Evolutionary conservation across 75 land plant species (phyloP).

Genomic region (Larix kaempferi): DNA sequence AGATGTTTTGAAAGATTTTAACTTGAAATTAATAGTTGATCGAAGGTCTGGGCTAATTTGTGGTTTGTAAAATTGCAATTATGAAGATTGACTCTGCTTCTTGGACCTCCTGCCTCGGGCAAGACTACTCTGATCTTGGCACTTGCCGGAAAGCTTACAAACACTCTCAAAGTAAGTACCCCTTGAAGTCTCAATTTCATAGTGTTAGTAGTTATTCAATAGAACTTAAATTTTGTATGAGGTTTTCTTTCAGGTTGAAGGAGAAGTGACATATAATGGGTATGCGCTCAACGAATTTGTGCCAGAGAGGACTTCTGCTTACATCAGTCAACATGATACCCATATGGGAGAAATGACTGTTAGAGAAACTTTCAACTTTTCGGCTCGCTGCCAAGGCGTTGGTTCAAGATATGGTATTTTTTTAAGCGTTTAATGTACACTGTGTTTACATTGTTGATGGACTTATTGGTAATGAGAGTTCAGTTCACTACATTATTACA

Average conservation of each 20-base stretch:
- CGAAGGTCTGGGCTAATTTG: background rate
- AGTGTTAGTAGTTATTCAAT: no score
- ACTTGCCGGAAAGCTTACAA: conserved; percentile 59
- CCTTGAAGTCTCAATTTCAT: no score
- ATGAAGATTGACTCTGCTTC: conserved; percentile 65
- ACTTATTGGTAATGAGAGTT: background rate
- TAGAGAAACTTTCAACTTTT: conserved; percentile 55
- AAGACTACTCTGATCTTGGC: conserved; percentile 68
- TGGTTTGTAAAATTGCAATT: background rate
- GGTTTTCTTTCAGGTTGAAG: conserved; percentile 23
- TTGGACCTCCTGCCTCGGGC: conserved; percentile 79
- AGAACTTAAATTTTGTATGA: no score
- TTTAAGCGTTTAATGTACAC: background rate
- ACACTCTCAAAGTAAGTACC: conserved; percentile 37
- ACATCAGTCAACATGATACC: conserved; percentile 52
- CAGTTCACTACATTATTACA: background rate
- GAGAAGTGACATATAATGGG: conserved; percentile 53
- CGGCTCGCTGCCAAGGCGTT: conserved; percentile 50
- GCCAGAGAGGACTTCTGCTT: conserved; percentile 51
- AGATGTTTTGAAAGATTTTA: background rate
- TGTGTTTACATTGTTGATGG: no score
- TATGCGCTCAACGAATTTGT: conserved; percentile 44
- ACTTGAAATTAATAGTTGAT: background rate
- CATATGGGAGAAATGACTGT: conserved; percentile 57
- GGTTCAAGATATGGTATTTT: conserved; percentile 41